Base-by-base conservation (phyloP, 768 basidiomycete species). In the Suillus plorans region DNA sequence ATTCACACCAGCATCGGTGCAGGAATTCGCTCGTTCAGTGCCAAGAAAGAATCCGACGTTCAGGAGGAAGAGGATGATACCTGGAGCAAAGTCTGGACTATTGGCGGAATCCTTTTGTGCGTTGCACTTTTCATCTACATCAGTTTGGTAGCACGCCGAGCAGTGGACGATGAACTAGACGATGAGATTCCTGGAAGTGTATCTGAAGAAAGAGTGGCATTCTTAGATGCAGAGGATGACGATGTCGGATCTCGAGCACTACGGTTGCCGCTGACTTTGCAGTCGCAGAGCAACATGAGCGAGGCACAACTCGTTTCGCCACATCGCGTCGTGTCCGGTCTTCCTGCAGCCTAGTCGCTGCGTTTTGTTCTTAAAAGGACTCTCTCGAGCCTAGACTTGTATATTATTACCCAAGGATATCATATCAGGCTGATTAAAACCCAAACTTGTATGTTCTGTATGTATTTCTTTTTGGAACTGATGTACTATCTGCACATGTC, bases 1-100 rank as follows among this genome's bases (percentile, higher is more conserved):
- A 84, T 96, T 58, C 95, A 97, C 80, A 96, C 95, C 44, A 90
- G 87, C 69, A 85, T 97, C 70, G 95, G 95, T 49, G 86, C 88
- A 39, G 89, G 89, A 28, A 91, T 95, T 71, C 89, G 89, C 70
- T 92, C 89, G n/a, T 95, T 95, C 77, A 69, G 74, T 13, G 66
- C 69, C 18, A 84, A 86, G 72, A 85, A 86, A 69, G 85, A 85
- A 73, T 85, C 88, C 72, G 75, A 76, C 68, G 66, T 22, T 41
- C 70, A 72, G 25, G 71, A 65, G 47, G 73, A 77, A 52, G 79
- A 79, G 57, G 80, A 81, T 37, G 80, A 83, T 53, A 72, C 80
- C 25, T 85, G 86, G 72, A 80, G 84, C 68, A 74, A 76, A 63
- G 78, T 86, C 71, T 91, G 84, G 83, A 89, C 90, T n/a, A 77